Evolutionary conservation across 164 flowering plant species (phyloP).

Genomic region (Paratinospora sagittata): DNA sequence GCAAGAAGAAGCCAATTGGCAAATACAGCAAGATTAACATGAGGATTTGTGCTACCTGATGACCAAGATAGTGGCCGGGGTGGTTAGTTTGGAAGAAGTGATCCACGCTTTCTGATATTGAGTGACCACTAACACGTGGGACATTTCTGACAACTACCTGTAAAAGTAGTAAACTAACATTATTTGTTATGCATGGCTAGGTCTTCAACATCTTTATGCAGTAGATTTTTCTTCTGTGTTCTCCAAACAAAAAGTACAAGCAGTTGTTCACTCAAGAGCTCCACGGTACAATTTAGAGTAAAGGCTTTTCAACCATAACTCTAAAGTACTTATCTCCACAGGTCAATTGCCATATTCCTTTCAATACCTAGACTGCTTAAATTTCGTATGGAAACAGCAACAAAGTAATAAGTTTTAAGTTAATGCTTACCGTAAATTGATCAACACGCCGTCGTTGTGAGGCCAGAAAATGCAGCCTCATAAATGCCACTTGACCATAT

Average conservation of each 20-base stretch:
- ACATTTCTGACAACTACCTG: slow-evolving; percentile 89
- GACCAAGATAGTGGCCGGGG: slow-evolving; percentile 69
- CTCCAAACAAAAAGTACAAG: too few relatives aligned
- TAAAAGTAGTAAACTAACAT: slow-evolving; percentile 15
- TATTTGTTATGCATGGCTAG: too few relatives aligned
- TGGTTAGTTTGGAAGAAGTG: slow-evolving; percentile 77
- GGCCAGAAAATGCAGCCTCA: slow-evolving; percentile 79
- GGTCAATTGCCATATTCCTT: background rate
- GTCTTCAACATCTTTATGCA: too few relatives aligned
- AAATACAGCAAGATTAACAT: background rate
- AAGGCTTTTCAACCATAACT: too few relatives aligned
- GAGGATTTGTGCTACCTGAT: slow-evolving; percentile 51
- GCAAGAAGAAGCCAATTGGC: too few relatives aligned
- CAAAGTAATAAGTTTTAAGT: too few relatives aligned
- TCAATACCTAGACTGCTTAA: background rate
- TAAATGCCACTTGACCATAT: slow-evolving; percentile 65
- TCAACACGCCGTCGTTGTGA: slow-evolving; percentile 72
- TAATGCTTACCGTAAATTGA: slow-evolving; percentile 68
- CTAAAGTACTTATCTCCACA: background rate
- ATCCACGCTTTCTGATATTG: slow-evolving; percentile 74
- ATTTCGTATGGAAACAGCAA: background rate
- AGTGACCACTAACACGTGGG: slow-evolving; percentile 62
- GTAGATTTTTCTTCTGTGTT: too few relatives aligned
- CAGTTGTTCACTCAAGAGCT: too few relatives aligned
- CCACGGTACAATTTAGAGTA: too few relatives aligned